phyloP scores from a whole-genome alignment of 805 yeast species.

The Suhomyces tanzawaensis region DNA sequence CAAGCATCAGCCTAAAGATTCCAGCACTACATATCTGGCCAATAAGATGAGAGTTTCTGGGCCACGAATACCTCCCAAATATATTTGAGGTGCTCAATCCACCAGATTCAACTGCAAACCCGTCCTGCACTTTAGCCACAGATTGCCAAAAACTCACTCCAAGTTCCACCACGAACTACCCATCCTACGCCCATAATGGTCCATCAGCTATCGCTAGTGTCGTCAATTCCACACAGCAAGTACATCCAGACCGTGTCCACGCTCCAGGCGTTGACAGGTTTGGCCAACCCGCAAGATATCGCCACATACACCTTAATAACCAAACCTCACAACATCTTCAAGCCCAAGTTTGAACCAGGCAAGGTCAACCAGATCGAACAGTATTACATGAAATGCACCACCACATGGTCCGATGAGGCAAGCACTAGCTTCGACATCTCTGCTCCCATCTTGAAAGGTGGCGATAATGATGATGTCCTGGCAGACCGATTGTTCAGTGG shows the following conservation, averaged over 20 bases:
- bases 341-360: constrained; percentile 54
- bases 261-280: constrained; percentile 52
- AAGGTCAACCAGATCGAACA: constrained; percentile 58
- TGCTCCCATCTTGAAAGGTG: constrained; percentile 22
- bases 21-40: too few species aligned
- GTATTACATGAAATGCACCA: constrained; percentile 48
- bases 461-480: constrained; percentile 15
- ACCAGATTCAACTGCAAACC: too few species aligned
- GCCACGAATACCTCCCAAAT: too few species aligned
- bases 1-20: too few species aligned
- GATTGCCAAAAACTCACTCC: too few species aligned
- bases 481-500: constrained; percentile 32
- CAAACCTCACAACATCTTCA: constrained; percentile 50
- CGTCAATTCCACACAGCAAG: constrained; percentile 42
- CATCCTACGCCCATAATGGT: constrained; percentile 40
- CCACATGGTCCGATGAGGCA: constrained; percentile 43
- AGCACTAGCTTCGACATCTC: constrained; percentile 22
- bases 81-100: too few species aligned
- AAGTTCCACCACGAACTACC: too few species aligned
- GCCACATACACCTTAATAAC: constrained; percentile 49
- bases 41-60: too few species aligned
- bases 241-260: constrained; percentile 45
- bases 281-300: constrained; percentile 41
- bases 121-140: too few species aligned
- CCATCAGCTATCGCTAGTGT: constrained; percentile 50